Base-by-base conservation (phyloP, 495 filamentous ascomycete genomes). In the Recurvomyces mirabilis region DNA sequence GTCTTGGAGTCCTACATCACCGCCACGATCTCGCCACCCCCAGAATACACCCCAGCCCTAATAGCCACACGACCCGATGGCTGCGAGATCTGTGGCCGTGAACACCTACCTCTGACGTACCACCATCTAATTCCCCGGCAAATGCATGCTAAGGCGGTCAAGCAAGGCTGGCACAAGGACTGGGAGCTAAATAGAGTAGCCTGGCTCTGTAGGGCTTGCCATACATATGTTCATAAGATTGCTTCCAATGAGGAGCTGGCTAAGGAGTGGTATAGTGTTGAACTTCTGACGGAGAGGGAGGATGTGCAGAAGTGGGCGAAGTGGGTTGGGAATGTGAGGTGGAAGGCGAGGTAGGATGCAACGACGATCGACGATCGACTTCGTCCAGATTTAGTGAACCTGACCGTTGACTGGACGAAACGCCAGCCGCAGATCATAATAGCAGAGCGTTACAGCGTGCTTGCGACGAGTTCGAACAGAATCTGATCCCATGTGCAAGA, bases 201-300 rank as follows among this genome's bases (percentile, higher is more conserved):
- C 22, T 94, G 85, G 85, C 60, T 94, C 54, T 93, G 87, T 66
- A 71, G 86, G 17, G 83, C 87, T 13, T 94, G 87, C 55, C 87
- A 94, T 71, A 72, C 70, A 24, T 86, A 87, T 58, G 84, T 93
- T 60, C 87, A 94, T 71, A 62, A 74, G 25, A 72, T 84, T 54
- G 79, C 76, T 12, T 66, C 62, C 3, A 86, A 89, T 58, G 87
- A 94, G 71, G 84, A 84, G 56, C 62, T 94, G 52, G 54, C 54
- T 34, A 19, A 43, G 32, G 66, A 78, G 60, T 88, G 66, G 61
- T 86, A 73, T 64, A 87, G 75, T 4, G 74, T 89, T 17, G 82
- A 85, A 49, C 58, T 65, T 48, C 63, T 89, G 53, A 46, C 78
- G 60, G 75, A 68, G 61, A 71, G 82, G 60, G 80, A 84, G 52